These are phyloP conservation scores for Iberis pinnata DNA, from an alignment of 345 rosid species.

Conservation along the genomic window DNA sequence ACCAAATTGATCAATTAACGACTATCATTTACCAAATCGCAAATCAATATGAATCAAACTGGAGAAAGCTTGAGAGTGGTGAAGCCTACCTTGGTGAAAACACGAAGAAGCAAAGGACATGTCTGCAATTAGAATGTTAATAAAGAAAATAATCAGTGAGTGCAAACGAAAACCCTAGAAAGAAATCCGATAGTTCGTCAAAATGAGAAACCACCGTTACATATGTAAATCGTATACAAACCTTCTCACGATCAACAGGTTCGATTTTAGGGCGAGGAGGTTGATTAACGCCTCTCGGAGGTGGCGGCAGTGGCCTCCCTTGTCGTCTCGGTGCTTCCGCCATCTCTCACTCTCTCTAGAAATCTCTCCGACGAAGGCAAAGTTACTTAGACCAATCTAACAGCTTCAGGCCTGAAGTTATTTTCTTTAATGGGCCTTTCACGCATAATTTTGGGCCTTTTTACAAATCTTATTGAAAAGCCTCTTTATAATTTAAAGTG, in stretches of 20 bases:
- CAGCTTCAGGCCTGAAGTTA: slow-evolving; percentile 1
- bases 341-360: slow-evolving; percentile 34
- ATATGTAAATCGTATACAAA: slow-evolving; percentile 6
- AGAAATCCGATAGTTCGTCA: too few relatives aligned
- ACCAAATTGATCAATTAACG: background rate
- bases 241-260: slow-evolving; percentile 91
- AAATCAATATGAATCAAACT: too few relatives aligned
- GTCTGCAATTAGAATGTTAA: slow-evolving; percentile 43
- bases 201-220: background rate
- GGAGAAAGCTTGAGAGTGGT: slow-evolving; percentile 17
- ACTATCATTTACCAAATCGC: background rate
- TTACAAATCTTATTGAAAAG: background rate
- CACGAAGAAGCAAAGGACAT: slow-evolving; percentile 90
- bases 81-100: slow-evolving; percentile 75
- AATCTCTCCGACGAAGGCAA: background rate
- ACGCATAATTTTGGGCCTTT: background rate
- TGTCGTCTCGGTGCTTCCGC: slow-evolving; percentile 54
- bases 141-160: background rate
- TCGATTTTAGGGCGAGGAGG: slow-evolving; percentile 49
- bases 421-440: slow-evolving; percentile 4
- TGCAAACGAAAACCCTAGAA: background rate
- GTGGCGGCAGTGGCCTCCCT: slow-evolving; percentile 51
- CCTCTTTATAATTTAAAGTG: background rate
- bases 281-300: slow-evolving; percentile 51
- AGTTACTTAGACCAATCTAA: background rate